A percentile compares a stretch with the other conserved stretches of the same genome.
Evolutionary conservation across 2,329 filamentous ascomycete species (phyloP).

Genomic region (Colletotrichum sublineola): DNA sequence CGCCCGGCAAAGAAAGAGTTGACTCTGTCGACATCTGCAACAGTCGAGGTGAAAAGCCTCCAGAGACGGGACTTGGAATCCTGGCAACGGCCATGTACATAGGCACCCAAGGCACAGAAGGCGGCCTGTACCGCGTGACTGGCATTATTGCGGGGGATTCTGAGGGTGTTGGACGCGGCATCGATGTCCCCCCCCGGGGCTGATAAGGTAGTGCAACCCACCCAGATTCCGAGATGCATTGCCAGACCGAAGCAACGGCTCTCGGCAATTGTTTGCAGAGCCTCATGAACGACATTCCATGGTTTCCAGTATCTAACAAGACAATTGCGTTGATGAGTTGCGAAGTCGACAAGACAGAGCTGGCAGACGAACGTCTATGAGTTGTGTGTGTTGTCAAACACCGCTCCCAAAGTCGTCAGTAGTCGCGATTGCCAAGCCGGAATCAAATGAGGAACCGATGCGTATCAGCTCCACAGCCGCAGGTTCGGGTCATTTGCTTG

Average conservation of each 20-base stretch:
- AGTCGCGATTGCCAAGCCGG: slow-evolving; percentile 5
- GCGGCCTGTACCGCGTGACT: background rate
- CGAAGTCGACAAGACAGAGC: background rate
- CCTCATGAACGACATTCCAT: background rate
- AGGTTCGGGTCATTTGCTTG: background rate
- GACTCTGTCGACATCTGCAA: background rate
- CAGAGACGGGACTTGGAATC: background rate
- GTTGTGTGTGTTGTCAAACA: background rate
- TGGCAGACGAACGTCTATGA: too few relatives aligned
- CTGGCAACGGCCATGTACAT: background rate
- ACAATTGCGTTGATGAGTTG: too few relatives aligned
- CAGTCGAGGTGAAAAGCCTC: too few relatives aligned
- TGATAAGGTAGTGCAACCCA: slow-evolving; percentile 20
- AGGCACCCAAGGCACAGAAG: background rate
- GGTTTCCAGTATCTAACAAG: background rate
- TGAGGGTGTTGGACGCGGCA: background rate
- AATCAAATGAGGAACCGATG: background rate
- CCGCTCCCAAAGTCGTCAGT: background rate
- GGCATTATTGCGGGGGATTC: background rate
- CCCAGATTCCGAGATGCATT: background rate
- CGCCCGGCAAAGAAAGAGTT: too few relatives aligned
- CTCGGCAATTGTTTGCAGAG: slow-evolving; percentile 4
- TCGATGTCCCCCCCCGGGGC: background rate
- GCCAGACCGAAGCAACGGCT: background rate
- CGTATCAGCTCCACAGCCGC: background rate